These are phyloP conservation scores for Colletotrichum musae DNA, from an alignment of 2,329 filamentous ascomycete species.

Conservation along the genomic window DNA sequence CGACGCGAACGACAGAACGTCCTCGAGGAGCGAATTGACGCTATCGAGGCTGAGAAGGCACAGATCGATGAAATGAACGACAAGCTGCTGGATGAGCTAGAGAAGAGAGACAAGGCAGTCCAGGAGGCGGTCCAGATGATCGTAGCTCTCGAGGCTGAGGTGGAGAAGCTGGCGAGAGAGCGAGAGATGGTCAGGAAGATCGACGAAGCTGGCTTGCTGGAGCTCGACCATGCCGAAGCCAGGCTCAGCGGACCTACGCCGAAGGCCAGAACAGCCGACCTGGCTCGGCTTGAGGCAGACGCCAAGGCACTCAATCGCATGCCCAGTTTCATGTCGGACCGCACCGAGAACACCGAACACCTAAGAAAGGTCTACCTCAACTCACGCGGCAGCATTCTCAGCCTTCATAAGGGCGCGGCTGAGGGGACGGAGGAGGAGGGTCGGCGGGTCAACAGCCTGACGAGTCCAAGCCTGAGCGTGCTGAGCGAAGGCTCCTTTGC, in stretches of 20 bases:
- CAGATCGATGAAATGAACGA: conserved; percentile 72
- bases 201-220: conserved; percentile 58
- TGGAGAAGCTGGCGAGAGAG: conserved; percentile 69
- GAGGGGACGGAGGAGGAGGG: conserved; percentile 57
- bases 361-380: conserved; percentile 72
- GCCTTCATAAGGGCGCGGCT: conserved; percentile 61
- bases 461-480: conserved; percentile 74
- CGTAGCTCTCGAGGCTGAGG: conserved; percentile 72
- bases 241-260: conserved; percentile 28
- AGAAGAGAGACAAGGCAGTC: conserved; percentile 78
- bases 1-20: conserved; percentile 74
- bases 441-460: conserved; percentile 55
- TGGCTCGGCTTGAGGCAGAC: conserved; percentile 48
- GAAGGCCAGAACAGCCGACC: conserved; percentile 41
- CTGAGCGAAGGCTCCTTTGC: conserved; percentile 78
- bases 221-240: conserved; percentile 50
- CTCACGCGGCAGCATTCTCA: conserved; percentile 63
- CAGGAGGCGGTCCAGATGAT: conserved; percentile 81
- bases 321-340: conserved; percentile 76
- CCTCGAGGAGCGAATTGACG: conserved; percentile 71
- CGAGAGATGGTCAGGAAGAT: conserved; percentile 67
- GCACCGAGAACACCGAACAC: conserved; percentile 71
- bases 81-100: conserved; percentile 71
- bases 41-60: conserved; percentile 66
- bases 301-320: conserved; percentile 65